Conservation (phyloP, 176 grass and related monocot species). For the Phragmites australis region DNA sequence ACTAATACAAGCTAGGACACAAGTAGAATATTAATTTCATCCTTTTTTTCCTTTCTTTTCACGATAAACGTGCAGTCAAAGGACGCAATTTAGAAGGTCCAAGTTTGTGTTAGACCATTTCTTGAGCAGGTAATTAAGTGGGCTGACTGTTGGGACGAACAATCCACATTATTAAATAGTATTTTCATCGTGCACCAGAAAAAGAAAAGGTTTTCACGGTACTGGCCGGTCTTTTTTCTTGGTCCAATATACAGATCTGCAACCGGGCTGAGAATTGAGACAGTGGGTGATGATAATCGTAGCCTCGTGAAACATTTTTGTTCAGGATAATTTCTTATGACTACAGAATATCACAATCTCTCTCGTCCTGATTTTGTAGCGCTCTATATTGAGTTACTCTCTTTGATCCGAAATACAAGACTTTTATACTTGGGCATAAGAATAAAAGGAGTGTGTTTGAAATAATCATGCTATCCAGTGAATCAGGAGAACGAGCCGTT, state of each 20-base stretch:
- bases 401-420: neutral
- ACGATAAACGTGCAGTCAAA: slow-evolving; percentile 3
- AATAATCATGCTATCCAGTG: neutral
- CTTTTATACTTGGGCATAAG: neutral
- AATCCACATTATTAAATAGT: neutral
- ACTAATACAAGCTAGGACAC: neutral
- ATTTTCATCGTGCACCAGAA: neutral
- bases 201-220: neutral
- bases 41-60: too few relatives aligned
- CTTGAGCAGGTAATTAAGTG: neutral
- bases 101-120: neutral
- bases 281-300: neutral
- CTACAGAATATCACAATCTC: neutral
- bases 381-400: neutral
- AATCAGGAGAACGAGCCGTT: too few relatives aligned
- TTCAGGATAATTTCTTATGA: neutral
- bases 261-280: neutral
- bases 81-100: neutral
- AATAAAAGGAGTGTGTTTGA: too few relatives aligned
- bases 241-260: neutral
- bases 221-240: neutral
- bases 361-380: neutral
- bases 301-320: neutral
- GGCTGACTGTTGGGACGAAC: too few relatives aligned
- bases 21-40: neutral